phyloP scores from a whole-genome alignment of 2,329 filamentous ascomycete genomes.

The Phaeoacremonium minimum region DNA sequence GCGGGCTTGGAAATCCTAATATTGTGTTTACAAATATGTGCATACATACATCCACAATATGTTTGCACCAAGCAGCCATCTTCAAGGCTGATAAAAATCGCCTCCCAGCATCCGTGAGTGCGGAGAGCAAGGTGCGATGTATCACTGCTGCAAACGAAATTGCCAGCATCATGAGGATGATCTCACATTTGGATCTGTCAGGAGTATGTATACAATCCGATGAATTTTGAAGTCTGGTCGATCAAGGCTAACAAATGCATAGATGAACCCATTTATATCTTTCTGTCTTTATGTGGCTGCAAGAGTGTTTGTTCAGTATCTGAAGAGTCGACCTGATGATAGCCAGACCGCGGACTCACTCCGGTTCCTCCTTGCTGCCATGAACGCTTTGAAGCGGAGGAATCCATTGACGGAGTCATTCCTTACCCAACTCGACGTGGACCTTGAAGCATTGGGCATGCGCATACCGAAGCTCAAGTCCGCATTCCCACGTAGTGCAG shows the following conservation, averaged over 20 bases:
- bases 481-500: slow-evolving; percentile 48
- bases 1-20: slow-evolving; percentile 72
- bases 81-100: slow-evolving; percentile 93
- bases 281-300: slow-evolving; percentile 97
- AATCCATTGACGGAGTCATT: slow-evolving; percentile 95
- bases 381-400: slow-evolving; percentile 81
- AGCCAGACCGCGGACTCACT: slow-evolving; percentile 72
- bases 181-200: slow-evolving; percentile 83
- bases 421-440: slow-evolving; percentile 86
- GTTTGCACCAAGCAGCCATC: slow-evolving; percentile 95
- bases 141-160: slow-evolving; percentile 93
- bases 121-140: slow-evolving; percentile 89
- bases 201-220: slow-evolving; percentile 54
- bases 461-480: slow-evolving; percentile 54
- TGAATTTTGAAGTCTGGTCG: not conserved
- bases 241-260: slow-evolving; percentile 10
- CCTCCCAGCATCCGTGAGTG: slow-evolving; percentile 69
- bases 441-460: slow-evolving; percentile 70
- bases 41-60: slow-evolving; percentile 93
- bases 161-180: slow-evolving; percentile 90
- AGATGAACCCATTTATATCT: slow-evolving; percentile 95
- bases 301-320: slow-evolving; percentile 89
- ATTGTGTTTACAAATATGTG: slow-evolving; percentile 95
- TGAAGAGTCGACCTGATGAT: slow-evolving; percentile 91
- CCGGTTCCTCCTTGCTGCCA: slow-evolving; percentile 85